Conservation (phyloP, 345 rosid genomes). For the Brassica napus region DNA sequence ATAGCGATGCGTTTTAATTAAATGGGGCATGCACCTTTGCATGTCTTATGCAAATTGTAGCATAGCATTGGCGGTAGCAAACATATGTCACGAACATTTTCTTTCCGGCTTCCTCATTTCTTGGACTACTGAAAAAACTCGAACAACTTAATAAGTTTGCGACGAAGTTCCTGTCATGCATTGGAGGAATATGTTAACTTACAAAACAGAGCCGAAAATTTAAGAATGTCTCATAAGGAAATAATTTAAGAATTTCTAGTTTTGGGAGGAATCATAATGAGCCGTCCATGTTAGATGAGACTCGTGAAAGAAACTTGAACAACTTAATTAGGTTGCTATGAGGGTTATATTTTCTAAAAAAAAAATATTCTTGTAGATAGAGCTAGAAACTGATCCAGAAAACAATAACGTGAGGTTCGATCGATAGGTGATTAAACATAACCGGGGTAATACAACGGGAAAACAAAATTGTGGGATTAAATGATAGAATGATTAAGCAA, state of each 20-base stretch:
- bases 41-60: not conserved
- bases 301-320: constrained; percentile 22
- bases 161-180: not conserved
- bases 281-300: constrained; percentile 32
- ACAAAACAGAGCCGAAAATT: not conserved
- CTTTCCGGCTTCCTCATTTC: not conserved
- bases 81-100: not conserved
- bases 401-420: not conserved
- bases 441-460: no score
- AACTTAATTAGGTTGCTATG: not conserved
- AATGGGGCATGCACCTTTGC: constrained; percentile 28
- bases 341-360: not conserved
- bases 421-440: no score
- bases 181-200: not conserved
- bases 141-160: not conserved
- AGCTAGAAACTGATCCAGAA: not conserved
- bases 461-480: not conserved
- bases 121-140: not conserved
- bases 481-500: not conserved
- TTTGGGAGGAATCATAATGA: constrained; percentile 25
- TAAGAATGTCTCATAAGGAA: not conserved
- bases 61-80: not conserved
- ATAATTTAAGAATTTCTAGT: not conserved
- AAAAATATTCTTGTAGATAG: not conserved
- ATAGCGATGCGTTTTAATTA: constrained; percentile 23